Evolutionary conservation across 2,329 filamentous ascomycete genomes (phyloP).

Genomic region (Cylindrodendrum hubeiense): DNA sequence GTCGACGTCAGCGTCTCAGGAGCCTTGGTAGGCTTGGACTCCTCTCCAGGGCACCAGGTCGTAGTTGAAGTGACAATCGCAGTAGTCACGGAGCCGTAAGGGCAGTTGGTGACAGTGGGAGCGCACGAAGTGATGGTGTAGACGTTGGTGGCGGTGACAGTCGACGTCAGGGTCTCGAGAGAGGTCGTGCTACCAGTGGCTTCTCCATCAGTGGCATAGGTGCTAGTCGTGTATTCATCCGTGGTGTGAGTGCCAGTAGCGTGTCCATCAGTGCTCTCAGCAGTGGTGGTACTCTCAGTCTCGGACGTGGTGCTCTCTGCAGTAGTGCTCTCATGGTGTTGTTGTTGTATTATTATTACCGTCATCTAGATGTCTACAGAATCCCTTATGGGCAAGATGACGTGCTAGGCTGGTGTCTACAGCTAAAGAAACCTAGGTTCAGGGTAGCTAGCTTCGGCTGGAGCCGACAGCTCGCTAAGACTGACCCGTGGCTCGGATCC

Average conservation of each 20-base stretch:
- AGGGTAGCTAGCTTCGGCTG: too few species aligned
- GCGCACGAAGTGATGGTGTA: constrained; percentile 50
- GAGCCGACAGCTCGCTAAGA: too few species aligned
- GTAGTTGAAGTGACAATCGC: too few species aligned
- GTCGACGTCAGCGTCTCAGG: constrained; percentile 36
- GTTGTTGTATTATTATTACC: too few species aligned
- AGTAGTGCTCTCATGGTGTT: too few species aligned
- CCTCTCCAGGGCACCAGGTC: too few species aligned
- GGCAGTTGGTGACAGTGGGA: constrained; percentile 43
- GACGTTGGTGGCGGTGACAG: constrained; percentile 41
- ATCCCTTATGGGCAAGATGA: too few species aligned
- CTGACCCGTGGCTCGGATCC: too few species aligned
- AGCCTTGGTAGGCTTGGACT: too few species aligned
- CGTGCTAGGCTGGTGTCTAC: too few species aligned
- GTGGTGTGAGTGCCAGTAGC: not conserved
- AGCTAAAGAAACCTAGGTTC: too few species aligned
- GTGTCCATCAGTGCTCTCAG: not conserved
- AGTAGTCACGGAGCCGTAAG: constrained; percentile 46
- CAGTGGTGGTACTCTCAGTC: constrained; percentile 21
- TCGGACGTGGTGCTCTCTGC: constrained; percentile 36
- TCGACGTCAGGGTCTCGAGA: constrained; percentile 43
- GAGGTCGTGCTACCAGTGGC: not conserved
- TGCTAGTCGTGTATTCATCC: not conserved
- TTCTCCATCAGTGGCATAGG: not conserved
- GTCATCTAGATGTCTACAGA: too few species aligned